These are phyloP conservation scores for Ophiosphaerella narmari DNA, from an alignment of 2,329 filamentous ascomycete genomes.

Conservation along the genomic window DNA sequence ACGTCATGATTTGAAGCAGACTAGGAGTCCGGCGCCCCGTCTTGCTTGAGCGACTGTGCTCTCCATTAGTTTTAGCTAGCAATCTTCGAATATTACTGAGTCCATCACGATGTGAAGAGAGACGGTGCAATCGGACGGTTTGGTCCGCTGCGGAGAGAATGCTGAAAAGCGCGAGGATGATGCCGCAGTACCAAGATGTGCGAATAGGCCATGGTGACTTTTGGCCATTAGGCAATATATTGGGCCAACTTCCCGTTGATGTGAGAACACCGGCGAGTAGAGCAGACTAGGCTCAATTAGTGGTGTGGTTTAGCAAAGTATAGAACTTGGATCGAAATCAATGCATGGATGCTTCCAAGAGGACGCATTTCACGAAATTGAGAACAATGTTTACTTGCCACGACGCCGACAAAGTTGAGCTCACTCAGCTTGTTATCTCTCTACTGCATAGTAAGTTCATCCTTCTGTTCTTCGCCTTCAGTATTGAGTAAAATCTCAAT, in stretches of 20 bases:
- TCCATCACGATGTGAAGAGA: constrained; percentile 49
- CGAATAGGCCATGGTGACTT: constrained; percentile 49
- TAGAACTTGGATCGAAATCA: too few relatives aligned
- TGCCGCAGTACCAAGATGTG: constrained; percentile 50
- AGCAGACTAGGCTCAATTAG: constrained; percentile 30
- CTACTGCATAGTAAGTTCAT: constrained; percentile 47
- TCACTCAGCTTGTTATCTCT: constrained; percentile 48
- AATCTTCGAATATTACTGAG: constrained; percentile 42
- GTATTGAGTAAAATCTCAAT: constrained; percentile 46
- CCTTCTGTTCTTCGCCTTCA: constrained; percentile 36
- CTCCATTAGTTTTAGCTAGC: constrained; percentile 33
- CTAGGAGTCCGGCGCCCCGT: constrained; percentile 29
- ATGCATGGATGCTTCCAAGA: too few relatives aligned
- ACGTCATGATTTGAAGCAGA: constrained; percentile 39
- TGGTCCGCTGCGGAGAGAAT: constrained; percentile 53
- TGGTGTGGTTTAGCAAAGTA: neutral
- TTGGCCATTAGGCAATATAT: constrained; percentile 45
- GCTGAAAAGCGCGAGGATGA: constrained; percentile 57
- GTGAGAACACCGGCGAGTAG: constrained; percentile 48
- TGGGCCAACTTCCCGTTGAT: constrained; percentile 52
- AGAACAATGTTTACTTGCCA: constrained; percentile 31
- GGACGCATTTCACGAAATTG: neutral
- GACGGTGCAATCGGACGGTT: constrained; percentile 49
- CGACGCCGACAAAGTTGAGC: constrained; percentile 50
- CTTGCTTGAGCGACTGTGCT: constrained; percentile 19